These are phyloP conservation scores for Pouteria glomerata DNA, from an alignment of 148 eudicot genomes.

Conservation along the genomic window DNA sequence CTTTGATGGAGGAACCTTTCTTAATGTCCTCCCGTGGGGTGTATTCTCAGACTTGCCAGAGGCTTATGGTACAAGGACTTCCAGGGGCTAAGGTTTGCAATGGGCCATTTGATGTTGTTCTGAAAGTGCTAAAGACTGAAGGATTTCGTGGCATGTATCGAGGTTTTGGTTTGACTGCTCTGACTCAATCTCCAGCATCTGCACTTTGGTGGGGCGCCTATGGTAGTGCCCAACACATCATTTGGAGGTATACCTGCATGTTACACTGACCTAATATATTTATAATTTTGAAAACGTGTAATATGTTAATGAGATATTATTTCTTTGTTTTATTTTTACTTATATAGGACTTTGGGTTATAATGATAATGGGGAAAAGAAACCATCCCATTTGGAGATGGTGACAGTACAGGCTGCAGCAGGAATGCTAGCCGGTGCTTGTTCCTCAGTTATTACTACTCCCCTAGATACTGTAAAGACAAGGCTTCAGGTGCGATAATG, in stretches of 20 bases:
- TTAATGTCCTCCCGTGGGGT: neutral
- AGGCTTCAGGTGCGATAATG: conserved; percentile 55
- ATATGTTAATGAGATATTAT: neutral
- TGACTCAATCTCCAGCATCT: conserved; percentile 67
- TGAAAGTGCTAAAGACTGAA: conserved; percentile 49
- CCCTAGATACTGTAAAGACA: conserved; percentile 76
- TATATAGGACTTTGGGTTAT: conserved; percentile 54
- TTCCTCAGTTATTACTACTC: conserved; percentile 69
- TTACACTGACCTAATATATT: neutral
- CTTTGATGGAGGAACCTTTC: neutral
- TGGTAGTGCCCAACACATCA: conserved; percentile 62
- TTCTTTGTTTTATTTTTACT: neutral
- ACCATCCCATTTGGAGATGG: conserved; percentile 65
- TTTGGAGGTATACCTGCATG: conserved; percentile 54
- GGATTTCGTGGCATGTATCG: conserved; percentile 70
- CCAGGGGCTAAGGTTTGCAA: conserved; percentile 49
- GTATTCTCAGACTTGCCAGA: conserved; percentile 47
- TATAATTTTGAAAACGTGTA: neutral
- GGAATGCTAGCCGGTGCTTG: conserved; percentile 77
- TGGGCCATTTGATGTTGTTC: conserved; percentile 55
- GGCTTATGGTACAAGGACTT: conserved; percentile 76
- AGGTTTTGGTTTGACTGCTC: conserved; percentile 67
- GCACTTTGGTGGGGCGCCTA: conserved; percentile 92
- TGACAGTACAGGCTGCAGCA: conserved; percentile 61
- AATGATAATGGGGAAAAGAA: conserved; percentile 36